phyloP scores from a whole-genome alignment of 768 basidiomycete species.

The Pisolithus albus region DNA sequence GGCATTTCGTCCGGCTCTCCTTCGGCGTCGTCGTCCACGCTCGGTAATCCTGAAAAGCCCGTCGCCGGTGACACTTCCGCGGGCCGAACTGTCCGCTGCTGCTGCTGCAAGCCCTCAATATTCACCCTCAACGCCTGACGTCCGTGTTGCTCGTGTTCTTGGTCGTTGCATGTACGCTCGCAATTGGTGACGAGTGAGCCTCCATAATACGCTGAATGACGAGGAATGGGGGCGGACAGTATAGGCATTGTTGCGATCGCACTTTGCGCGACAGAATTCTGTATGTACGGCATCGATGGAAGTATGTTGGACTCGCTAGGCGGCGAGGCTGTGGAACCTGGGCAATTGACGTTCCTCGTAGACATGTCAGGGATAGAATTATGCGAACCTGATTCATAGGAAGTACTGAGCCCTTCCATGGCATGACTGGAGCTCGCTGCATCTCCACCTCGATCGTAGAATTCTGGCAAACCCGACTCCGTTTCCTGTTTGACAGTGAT shows the following conservation, averaged over 20 bases:
- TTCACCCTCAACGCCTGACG: conserved; percentile 24
- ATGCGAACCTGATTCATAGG: conserved; percentile 27
- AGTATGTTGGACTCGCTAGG: conserved; percentile 12
- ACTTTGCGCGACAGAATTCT: conserved; percentile 10
- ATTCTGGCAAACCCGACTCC: conserved; percentile 20
- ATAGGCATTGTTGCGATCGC: conserved; percentile 17
- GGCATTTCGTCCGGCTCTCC: conserved; percentile 26
- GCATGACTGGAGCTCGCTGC: conserved; percentile 16
- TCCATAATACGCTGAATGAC: conserved; percentile 27
- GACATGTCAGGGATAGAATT: background rate
- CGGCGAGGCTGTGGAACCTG: conserved; percentile 10
- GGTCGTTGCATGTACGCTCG: conserved; percentile 34
- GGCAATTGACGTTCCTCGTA: conserved; percentile 2
- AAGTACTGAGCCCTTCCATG: conserved; percentile 15
- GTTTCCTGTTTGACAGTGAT: conserved; percentile 23
- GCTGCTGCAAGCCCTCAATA: conserved; percentile 28
- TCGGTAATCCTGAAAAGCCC: conserved; percentile 22
- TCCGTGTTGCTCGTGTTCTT: conserved; percentile 28
- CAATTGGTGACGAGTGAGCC: conserved; percentile 25
- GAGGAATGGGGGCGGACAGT: conserved; percentile 27
- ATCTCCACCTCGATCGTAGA: conserved; percentile 20
- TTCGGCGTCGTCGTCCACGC: conserved; percentile 32
- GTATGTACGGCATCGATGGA: conserved; percentile 24
- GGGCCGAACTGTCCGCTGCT: conserved; percentile 27
- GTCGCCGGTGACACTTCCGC: conserved; percentile 29